Evolutionary conservation across 371 early-diverging fungal genomes (phyloP).

Genomic region (Basidiobolus meristosporus): DNA sequence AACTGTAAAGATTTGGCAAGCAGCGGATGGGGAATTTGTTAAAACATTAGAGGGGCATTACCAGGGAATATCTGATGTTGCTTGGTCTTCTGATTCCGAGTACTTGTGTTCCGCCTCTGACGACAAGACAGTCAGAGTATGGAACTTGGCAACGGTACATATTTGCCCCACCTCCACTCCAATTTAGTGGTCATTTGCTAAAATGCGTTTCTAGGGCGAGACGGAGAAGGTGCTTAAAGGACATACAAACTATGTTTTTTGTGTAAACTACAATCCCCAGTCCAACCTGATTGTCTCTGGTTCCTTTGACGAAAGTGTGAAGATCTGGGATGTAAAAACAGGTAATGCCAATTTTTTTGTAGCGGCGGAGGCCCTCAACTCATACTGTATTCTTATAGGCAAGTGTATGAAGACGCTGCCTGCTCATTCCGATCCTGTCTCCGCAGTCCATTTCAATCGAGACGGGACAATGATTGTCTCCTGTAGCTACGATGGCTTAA

Average conservation of each 20-base stretch:
- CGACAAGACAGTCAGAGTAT: slow-evolving; percentile 84
- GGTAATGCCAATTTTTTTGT: no score
- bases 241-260: slow-evolving; percentile 91
- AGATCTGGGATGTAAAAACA: slow-evolving; percentile 89
- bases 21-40: slow-evolving; percentile 64
- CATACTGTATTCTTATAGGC: no score
- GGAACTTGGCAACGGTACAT: slow-evolving; percentile 59
- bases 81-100: slow-evolving; percentile 85
- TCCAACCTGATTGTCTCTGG: slow-evolving; percentile 90
- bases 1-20: slow-evolving; percentile 86
- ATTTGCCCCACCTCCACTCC: no score
- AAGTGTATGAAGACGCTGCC: slow-evolving; percentile 78
- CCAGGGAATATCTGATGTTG: slow-evolving; percentile 89
- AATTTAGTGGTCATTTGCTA: no score
- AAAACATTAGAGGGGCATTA: slow-evolving; percentile 79
- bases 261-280: slow-evolving; percentile 89
- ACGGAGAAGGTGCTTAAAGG: slow-evolving; percentile 68
- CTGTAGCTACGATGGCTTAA: slow-evolving; percentile 84
- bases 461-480: slow-evolving; percentile 94
- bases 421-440: slow-evolving; percentile 93
- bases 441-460: slow-evolving; percentile 86
- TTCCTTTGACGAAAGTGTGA: slow-evolving; percentile 92
- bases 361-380: no score
- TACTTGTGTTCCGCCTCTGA: slow-evolving; percentile 86
- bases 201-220: slow-evolving; percentile 26